Evolutionary conservation across 805 yeast genomes (phyloP).

Genomic region (Hanseniaspora mollemarum): DNA sequence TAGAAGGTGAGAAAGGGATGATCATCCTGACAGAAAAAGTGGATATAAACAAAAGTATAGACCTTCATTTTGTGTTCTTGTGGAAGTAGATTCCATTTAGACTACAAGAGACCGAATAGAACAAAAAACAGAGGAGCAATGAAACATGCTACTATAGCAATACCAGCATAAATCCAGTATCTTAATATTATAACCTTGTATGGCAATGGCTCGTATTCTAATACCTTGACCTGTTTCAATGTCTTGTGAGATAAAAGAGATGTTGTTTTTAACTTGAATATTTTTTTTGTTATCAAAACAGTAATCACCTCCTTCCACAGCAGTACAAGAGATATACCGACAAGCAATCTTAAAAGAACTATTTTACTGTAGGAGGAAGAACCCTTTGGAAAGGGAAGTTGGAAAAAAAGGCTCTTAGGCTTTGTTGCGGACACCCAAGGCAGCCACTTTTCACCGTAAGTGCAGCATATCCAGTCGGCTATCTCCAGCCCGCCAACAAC

Average conservation of each 20-base stretch:
- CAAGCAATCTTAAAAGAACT: constrained; percentile 37
- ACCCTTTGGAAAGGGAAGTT: not conserved
- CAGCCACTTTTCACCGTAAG: constrained; percentile 21
- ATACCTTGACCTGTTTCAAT: constrained; percentile 21
- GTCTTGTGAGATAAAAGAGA: constrained; percentile 23
- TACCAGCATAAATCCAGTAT: constrained; percentile 70
- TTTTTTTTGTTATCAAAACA: constrained; percentile 50
- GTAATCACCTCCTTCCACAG: constrained; percentile 59
- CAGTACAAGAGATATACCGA: constrained; percentile 55
- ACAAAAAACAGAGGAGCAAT: constrained; percentile 26
- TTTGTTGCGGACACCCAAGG: constrained; percentile 4
- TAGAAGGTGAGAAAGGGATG: too few relatives aligned
- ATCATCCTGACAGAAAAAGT: too few relatives aligned
- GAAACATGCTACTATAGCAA: constrained; percentile 44
- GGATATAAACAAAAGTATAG: too few relatives aligned
- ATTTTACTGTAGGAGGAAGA: constrained; percentile 22
- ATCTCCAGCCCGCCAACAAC: constrained; percentile 70
- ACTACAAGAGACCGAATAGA: constrained; percentile 10
- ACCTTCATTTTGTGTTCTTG: too few relatives aligned
- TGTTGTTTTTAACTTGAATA: constrained; percentile 29
- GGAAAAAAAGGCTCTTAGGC: not conserved
- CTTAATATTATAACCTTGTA: constrained; percentile 71
- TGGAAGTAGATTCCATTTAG: not conserved
- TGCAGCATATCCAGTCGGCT: constrained; percentile 38
- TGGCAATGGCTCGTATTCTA: constrained; percentile 43